Evolutionary conservation across 805 yeast genomes (phyloP), one percentile per base, ranked within the genome.

Genomic region (Candida glaebosa): DNA sequence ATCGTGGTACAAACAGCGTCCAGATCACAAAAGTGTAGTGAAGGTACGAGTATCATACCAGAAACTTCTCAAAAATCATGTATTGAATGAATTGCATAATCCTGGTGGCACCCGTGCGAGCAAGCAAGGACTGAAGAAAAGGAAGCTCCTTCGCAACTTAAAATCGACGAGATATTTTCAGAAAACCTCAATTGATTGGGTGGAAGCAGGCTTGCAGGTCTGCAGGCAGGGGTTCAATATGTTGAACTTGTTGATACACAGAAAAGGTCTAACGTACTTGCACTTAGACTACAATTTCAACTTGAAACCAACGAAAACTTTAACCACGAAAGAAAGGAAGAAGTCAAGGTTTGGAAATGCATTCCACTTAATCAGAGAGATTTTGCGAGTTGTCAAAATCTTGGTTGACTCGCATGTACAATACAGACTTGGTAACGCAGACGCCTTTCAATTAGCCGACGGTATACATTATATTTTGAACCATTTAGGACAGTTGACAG

Each of bases 251-350:
- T 69, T 93, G 49, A 88, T 93, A 38, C 98, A 93, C 60, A 78
- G 89, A 53, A 83, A 86, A 51, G 98, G 98, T 0, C 67, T 93
- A 28, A 89, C 96, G 0, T 93, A 89, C 57, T 67, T 93, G 45
- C 99, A 93, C 67, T 69, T 93, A 48, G 99, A 93, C 62, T 93
- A 89, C 63, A 93, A 93, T 60, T 93, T 93, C 69, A 93, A 93
- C 60, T 67, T 93, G 54, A 93, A 93, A 61, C 99, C 99, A 2
- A 91, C 96, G 1, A 91, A 91, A 62, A 91, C 99, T 0, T 69
- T 93, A 45, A 89, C 97, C 0, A 93, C 99, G 0, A 93, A 93
- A 57, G 99, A 93, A 59, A 76, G 99, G 51, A 93, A 93, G 63
- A 82, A 89, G 53, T 90, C 98, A 1, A 75, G 99, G 47, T 93